Evolutionary conservation across 1,139 yeast genomes (phyloP).

Genomic region (Tardiomyces digboiensis): DNA sequence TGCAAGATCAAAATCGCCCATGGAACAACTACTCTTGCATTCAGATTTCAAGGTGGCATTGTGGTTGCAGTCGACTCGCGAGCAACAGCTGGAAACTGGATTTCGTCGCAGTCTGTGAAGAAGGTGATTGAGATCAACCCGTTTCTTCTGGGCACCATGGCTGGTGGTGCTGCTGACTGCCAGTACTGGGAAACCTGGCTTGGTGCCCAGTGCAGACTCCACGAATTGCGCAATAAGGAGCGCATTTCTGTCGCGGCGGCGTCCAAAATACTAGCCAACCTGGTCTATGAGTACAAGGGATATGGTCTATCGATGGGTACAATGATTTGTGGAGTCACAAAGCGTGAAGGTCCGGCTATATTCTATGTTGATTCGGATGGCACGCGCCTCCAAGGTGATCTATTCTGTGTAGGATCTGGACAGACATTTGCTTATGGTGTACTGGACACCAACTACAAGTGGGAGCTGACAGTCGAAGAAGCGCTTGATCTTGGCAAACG

Average conservation of each 20-base stretch:
- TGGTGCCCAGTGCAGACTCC: slow-evolving; percentile 93
- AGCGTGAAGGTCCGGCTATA: slow-evolving; percentile 91
- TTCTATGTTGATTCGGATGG: slow-evolving; percentile 98
- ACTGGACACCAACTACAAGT: slow-evolving; percentile 77
- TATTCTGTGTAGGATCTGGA: slow-evolving; percentile 98
- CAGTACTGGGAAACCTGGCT: slow-evolving; percentile 99
- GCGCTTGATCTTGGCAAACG: slow-evolving; percentile 93
- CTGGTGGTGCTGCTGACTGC: slow-evolving; percentile 99
- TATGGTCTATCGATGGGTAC: slow-evolving; percentile 99
- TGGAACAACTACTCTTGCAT: slow-evolving; percentile 97
- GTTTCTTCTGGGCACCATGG: slow-evolving; percentile 93
- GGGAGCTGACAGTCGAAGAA: slow-evolving; percentile 89
- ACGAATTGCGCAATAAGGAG: slow-evolving; percentile 89
- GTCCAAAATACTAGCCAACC: slow-evolving; percentile 81
- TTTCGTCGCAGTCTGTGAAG: slow-evolving; percentile 96
- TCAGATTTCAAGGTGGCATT: slow-evolving; percentile 93
- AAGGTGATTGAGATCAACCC: slow-evolving; percentile 97
- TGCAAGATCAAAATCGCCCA: slow-evolving; percentile 95
- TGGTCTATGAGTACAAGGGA: slow-evolving; percentile 92
- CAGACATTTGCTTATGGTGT: slow-evolving; percentile 99
- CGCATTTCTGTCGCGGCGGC: slow-evolving; percentile 97
- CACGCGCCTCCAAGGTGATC: slow-evolving; percentile 86
- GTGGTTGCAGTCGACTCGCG: slow-evolving; percentile 96
- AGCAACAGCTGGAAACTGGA: slow-evolving; percentile 98
- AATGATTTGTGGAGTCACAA: slow-evolving; percentile 96